phyloP scores from a whole-genome alignment of 805 yeast genomes.

The Myxozyma nipponensis region DNA sequence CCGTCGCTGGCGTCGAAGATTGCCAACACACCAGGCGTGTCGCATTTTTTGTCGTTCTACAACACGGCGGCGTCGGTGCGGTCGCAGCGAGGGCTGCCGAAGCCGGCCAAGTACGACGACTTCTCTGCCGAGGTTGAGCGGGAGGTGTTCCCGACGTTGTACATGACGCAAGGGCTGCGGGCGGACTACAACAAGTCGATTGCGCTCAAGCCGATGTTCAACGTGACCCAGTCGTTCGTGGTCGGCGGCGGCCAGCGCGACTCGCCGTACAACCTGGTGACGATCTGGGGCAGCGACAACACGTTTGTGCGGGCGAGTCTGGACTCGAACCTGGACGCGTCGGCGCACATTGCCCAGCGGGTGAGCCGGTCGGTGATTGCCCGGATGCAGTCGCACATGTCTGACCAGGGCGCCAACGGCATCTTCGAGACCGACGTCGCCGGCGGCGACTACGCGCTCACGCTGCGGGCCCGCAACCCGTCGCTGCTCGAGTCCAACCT shows the following conservation, averaged over 20 bases:
- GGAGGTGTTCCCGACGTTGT: constrained; percentile 86
- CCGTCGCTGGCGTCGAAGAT: not conserved
- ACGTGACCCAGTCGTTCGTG: constrained; percentile 89
- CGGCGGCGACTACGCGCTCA: constrained; percentile 81
- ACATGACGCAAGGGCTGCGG: constrained; percentile 90
- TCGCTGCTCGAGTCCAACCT: constrained; percentile 68
- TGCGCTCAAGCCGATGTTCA: constrained; percentile 89
- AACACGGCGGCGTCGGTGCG: constrained; percentile 72
- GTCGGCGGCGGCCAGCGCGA: constrained; percentile 65
- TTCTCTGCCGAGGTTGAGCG: constrained; percentile 88
- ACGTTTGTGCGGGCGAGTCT: constrained; percentile 86
- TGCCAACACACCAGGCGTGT: constrained; percentile 62
- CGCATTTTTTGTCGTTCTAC: constrained; percentile 73
- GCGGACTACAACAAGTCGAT: constrained; percentile 95
- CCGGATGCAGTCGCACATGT: constrained; percentile 24
- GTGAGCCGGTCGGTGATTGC: constrained; percentile 8
- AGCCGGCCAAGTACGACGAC: constrained; percentile 95
- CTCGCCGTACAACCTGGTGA: constrained; percentile 88
- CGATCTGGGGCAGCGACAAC: constrained; percentile 81
- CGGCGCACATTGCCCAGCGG: constrained; percentile 20
- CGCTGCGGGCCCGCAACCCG: constrained; percentile 90
- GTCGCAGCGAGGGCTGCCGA: constrained; percentile 70
- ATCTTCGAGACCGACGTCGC: constrained; percentile 96
- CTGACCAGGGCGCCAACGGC: constrained; percentile 49
- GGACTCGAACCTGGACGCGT: constrained; percentile 59